A percentile compares a stretch with the other conserved stretches of the same genome.
These are phyloP conservation scores for Apiospora malaysiana DNA, from an alignment of 2,329 filamentous ascomycete genomes.

Conservation along the genomic window DNA sequence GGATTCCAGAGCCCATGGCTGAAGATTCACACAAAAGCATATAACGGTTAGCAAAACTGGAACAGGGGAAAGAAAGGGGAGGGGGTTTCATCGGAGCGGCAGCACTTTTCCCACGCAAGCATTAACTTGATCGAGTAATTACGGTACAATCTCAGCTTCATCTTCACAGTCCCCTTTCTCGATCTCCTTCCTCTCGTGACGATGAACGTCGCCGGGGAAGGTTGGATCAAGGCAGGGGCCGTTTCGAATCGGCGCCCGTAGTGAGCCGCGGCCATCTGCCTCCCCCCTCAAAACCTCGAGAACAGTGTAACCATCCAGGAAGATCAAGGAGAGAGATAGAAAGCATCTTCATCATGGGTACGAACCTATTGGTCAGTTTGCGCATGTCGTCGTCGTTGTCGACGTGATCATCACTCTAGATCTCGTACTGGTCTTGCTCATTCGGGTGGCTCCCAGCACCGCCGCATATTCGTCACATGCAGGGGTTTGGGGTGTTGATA, in stretches of 20 bases:
- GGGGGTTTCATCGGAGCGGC: constrained; percentile 68
- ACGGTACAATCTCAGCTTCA: constrained; percentile 96
- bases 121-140: constrained; percentile 98
- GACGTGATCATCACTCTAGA: constrained; percentile 28
- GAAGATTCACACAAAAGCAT: constrained; percentile 49
- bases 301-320: not conserved
- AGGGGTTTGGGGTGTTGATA: not conserved
- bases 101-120: constrained; percentile 98
- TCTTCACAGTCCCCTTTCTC: constrained; percentile 45
- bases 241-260: constrained; percentile 79
- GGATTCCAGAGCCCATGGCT: constrained; percentile 84
- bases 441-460: not conserved
- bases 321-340: constrained; percentile 32
- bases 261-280: constrained; percentile 69
- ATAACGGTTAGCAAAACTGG: constrained; percentile 42
- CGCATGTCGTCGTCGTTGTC: constrained; percentile 24
- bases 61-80: constrained; percentile 32
- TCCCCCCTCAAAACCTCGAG: constrained; percentile 9
- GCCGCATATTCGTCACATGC: not conserved
- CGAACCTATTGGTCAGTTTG: constrained; percentile 48
- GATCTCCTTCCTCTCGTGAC: constrained; percentile 44
- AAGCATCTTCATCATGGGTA: constrained; percentile 48
- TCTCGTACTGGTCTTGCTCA: constrained; percentile 26
- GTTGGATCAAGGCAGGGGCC: constrained; percentile 57
- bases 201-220: constrained; percentile 34